Base-by-base conservation (phyloP, 495 filamentous ascomycete genomes). In the Aspergillus affinis region DNA sequence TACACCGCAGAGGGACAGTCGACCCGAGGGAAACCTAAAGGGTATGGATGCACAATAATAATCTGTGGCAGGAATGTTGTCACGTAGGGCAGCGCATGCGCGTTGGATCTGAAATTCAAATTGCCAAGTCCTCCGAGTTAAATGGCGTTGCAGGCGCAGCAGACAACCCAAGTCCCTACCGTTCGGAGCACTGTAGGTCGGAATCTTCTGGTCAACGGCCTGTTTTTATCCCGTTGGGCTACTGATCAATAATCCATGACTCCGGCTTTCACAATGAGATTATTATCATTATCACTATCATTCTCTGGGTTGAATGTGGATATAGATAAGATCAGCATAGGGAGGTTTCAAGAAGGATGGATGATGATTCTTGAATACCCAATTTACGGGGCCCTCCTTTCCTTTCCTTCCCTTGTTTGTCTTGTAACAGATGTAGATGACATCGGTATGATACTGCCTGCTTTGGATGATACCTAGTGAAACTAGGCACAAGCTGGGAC, bases 1-100 rank as follows among this genome's bases (percentile, higher is more conserved):
- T 41, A 41, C 12, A 13, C 36, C 36, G 36, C 36, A 41, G 32
- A 52, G 19, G 48, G 26, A 52, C 29, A 18, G 29, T 26, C 48
- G 26, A 51, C 32, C 20, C 19, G 21, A 23, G 44, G 29, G 50
- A 36, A 50, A 48, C 15, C 48, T 10, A 58, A 51, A 59, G 48
- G 18, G 50, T 15, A 61, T 63, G 58, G 56, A 61, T 48, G 51
- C 50, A 64, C 58, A 49, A 44, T 23, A 19, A 57, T 48, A 54
- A 44, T 60, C 51, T 55, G 64, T 61, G 64, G 64, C 60, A 65
- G 63, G 66, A 65, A 69, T 65, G 61, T 65, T 65, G 63, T 63
- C 58, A 60, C 61, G 66, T 65, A 65, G 66, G 61, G 66, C 66
- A 65, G 63, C 63, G 63, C 61, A 58, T 69, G 61, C 61, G 56